phyloP scores from a whole-genome alignment of 495 filamentous ascomycete species.

The Neurospora sp. region DNA sequence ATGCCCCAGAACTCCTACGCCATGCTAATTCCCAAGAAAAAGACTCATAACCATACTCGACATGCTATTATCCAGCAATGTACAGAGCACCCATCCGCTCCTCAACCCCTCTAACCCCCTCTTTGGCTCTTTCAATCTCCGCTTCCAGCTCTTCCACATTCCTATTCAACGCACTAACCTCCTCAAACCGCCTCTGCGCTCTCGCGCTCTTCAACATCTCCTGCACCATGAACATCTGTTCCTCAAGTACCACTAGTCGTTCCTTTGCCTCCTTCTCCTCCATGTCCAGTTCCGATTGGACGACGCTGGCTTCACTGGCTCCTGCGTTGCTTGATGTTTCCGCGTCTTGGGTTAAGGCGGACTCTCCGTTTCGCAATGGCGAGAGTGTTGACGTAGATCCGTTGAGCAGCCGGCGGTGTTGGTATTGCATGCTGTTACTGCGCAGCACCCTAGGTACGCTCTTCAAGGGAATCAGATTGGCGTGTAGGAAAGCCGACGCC shows the following conservation, averaged over 20 bases:
- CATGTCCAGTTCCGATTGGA: constrained; percentile 62
- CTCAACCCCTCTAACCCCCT: constrained; percentile 46
- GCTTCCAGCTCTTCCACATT: constrained; percentile 77
- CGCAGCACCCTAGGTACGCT: constrained; percentile 73
- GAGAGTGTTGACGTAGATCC: constrained; percentile 12
- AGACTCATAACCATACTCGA: background rate
- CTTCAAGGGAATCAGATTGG: constrained; percentile 89
- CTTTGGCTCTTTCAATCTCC: constrained; percentile 64
- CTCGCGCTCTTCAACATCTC: constrained; percentile 82
- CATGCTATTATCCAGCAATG: constrained; percentile 3
- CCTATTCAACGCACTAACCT: constrained; percentile 65
- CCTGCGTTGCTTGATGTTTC: constrained; percentile 50
- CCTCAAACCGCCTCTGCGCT: constrained; percentile 76
- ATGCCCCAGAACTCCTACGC: background rate
- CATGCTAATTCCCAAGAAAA: background rate
- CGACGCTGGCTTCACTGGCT: constrained; percentile 47
- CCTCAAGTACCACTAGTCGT: constrained; percentile 79
- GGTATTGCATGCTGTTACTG: constrained; percentile 36
- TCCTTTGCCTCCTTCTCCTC: constrained; percentile 85
- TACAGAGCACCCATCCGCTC: constrained; percentile 40
- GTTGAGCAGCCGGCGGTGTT: constrained; percentile 31
- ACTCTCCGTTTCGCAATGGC: constrained; percentile 34
- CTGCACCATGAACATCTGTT: constrained; percentile 84
- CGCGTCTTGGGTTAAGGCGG: constrained; percentile 34
- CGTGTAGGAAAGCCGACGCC: constrained; percentile 73